Evolutionary conservation across 805 yeast species (phyloP).

Genomic region (Helenozyma baotianmanensis): DNA sequence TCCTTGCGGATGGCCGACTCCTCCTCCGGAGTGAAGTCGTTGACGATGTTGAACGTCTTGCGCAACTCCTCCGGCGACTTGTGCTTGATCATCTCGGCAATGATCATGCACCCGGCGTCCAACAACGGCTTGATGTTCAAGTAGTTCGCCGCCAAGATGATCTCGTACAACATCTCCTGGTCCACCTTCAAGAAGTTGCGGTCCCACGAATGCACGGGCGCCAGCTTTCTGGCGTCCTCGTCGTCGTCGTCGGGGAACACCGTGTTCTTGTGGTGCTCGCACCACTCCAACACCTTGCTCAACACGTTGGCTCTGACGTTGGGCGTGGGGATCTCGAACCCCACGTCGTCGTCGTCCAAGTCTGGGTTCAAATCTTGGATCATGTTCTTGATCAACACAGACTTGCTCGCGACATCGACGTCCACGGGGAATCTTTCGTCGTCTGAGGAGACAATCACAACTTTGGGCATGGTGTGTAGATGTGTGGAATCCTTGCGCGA

Average conservation of each 20-base stretch:
- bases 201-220: conserved; percentile 95
- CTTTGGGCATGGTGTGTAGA: conserved; percentile 28
- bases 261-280: conserved; percentile 86
- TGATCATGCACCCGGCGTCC: conserved; percentile 76
- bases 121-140: conserved; percentile 69
- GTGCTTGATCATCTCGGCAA: conserved; percentile 80
- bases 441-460: conserved; percentile 69
- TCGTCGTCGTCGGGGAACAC: conserved; percentile 74
- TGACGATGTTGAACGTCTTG: conserved; percentile 73
- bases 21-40: conserved; percentile 82
- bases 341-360: conserved; percentile 49
- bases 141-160: conserved; percentile 76
- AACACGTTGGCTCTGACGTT: conserved; percentile 84
- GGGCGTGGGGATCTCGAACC: conserved; percentile 81
- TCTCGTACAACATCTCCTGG: conserved; percentile 82
- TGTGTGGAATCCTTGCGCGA: too few species aligned
- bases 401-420: conserved; percentile 78
- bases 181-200: conserved; percentile 90
- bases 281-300: conserved; percentile 92
- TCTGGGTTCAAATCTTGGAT: conserved; percentile 62
- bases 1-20: conserved; percentile 85
- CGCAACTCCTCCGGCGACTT: conserved; percentile 78
- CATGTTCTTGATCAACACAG: conserved; percentile 81
- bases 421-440: conserved; percentile 77
- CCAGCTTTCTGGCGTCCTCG: conserved; percentile 79